Percentiles rank a stretch among this genome's conserved stretches.
These are phyloP conservation scores for Fagopyrum esculentum DNA, from an alignment of 148 eudicot species.

Conservation along the genomic window DNA sequence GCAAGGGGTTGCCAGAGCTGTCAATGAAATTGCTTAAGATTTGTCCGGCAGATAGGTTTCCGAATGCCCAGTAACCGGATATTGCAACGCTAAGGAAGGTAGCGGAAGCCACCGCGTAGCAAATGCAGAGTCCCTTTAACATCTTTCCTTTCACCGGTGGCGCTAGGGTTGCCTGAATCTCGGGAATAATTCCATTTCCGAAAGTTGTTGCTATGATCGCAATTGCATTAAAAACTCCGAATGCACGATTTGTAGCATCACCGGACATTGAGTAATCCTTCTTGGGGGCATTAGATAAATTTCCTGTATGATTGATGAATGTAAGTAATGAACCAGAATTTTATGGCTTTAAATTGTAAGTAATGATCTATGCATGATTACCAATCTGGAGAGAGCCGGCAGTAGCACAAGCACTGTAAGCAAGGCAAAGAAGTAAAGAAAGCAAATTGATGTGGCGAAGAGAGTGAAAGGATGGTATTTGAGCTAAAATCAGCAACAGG, in stretches of 20 bases:
- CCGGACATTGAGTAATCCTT: conserved; percentile 37
- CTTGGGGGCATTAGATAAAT: conserved; percentile 31
- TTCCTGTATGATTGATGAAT: conserved; percentile 23
- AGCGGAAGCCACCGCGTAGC: conserved; percentile 41
- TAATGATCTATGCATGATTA: conserved; percentile 14
- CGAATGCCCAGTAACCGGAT: conserved; percentile 82
- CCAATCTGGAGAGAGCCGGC: conserved; percentile 66
- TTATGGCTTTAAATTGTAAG: background rate
- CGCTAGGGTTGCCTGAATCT: conserved; percentile 75
- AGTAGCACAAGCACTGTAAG: conserved; percentile 63
- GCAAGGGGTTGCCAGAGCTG: conserved; percentile 29
- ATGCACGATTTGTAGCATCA: conserved; percentile 30
- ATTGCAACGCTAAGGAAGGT: conserved; percentile 62
- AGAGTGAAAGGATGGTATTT: conserved; percentile 76
- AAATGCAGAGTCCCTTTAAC: conserved; percentile 60
- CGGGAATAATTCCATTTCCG: conserved; percentile 74
- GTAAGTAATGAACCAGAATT: background rate
- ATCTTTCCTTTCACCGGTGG: conserved; percentile 72
- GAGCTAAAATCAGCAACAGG: conserved; percentile 61
- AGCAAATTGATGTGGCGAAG: conserved; percentile 25
- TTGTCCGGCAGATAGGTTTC: conserved; percentile 36
- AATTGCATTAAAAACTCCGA: conserved; percentile 51
- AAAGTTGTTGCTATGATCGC: conserved; percentile 57
- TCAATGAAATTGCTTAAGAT: conserved; percentile 44
- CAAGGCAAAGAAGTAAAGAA: conserved; percentile 51